Percentiles rank a stretch among this genome's conserved stretches.
phyloP scores from a whole-genome alignment of 257 asterid genomes.

The Leptodermis oblonga region DNA sequence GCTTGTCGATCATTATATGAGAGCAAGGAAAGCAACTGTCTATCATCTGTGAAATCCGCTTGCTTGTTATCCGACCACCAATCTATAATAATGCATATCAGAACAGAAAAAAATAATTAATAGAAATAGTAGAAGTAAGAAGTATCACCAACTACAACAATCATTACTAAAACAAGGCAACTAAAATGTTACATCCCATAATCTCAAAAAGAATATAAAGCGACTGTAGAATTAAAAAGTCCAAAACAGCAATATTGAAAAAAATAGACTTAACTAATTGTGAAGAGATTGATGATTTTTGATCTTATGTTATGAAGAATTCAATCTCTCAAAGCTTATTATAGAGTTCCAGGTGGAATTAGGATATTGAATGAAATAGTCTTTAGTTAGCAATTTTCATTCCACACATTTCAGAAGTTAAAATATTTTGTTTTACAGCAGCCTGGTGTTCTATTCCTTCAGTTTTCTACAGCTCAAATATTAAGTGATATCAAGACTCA shows the following conservation, averaged over 20 bases:
- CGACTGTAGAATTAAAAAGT: neutral
- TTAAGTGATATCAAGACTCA: neutral
- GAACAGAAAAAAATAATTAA: neutral
- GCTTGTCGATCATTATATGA: constrained; percentile 78
- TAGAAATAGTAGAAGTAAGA: too few species aligned
- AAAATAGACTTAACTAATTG: neutral
- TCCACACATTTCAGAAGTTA: neutral
- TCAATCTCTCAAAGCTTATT: neutral
- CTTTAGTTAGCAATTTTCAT: neutral
- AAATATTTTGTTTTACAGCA: neutral
- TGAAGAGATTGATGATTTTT: neutral
- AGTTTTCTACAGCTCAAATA: neutral
- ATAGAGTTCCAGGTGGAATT: neutral
- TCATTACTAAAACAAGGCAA: neutral
- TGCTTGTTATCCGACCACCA: constrained; percentile 91
- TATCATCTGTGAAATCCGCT: constrained; percentile 73
- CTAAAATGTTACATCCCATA: neutral
- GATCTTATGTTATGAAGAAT: neutral
- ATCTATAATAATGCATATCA: constrained; percentile 42
- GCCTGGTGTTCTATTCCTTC: neutral
- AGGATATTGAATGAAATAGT: neutral
- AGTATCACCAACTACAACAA: neutral
- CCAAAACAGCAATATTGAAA: neutral
- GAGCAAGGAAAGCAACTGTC: constrained; percentile 66
- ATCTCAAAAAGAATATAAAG: neutral